These are phyloP conservation scores for Tarenaya hassleriana DNA, from an alignment of 345 rosid genomes.

Conservation along the genomic window DNA sequence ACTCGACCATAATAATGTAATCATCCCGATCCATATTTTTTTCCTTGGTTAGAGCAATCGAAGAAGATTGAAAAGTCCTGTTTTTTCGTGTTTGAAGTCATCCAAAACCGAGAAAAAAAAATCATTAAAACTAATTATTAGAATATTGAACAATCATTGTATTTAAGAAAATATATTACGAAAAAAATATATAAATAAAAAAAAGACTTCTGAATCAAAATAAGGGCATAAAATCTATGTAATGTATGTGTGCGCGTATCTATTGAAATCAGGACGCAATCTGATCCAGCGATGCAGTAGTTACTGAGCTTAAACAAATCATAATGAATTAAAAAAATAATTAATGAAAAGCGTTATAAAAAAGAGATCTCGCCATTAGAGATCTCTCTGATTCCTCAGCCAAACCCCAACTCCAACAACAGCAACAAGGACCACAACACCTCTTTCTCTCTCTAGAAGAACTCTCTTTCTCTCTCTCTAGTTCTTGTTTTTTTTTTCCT, in stretches of 20 bases:
- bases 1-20: constrained; percentile 12
- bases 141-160: constrained; percentile 23
- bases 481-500: constrained; percentile 13
- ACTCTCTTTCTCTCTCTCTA: constrained; percentile 24
- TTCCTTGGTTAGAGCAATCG: constrained; percentile 9
- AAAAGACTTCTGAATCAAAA: constrained; percentile 23
- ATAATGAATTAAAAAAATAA: constrained; percentile 14
- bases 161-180: constrained; percentile 4
- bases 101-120: constrained; percentile 14
- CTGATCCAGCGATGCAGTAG: constrained; percentile 93
- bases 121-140: constrained; percentile 10
- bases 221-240: constrained; percentile 63
- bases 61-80: constrained; percentile 8
- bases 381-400: constrained; percentile 45
- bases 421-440: constrained; percentile 16
- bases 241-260: constrained; percentile 29
- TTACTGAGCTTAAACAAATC: constrained; percentile 42
- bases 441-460: constrained; percentile 22
- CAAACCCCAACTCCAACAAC: constrained; percentile 21
- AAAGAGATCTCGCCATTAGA: constrained; percentile 26
- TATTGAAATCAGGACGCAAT: constrained; percentile 64
- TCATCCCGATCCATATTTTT: constrained; percentile 3
- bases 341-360: constrained; percentile 21
- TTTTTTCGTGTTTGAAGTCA: constrained; percentile 18
- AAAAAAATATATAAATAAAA: constrained; percentile 11